Percentiles rank a stretch among this genome's conserved stretches.
These are phyloP conservation scores for Comarum palustre DNA, from an alignment of 306 rosid species.

Conservation along the genomic window DNA sequence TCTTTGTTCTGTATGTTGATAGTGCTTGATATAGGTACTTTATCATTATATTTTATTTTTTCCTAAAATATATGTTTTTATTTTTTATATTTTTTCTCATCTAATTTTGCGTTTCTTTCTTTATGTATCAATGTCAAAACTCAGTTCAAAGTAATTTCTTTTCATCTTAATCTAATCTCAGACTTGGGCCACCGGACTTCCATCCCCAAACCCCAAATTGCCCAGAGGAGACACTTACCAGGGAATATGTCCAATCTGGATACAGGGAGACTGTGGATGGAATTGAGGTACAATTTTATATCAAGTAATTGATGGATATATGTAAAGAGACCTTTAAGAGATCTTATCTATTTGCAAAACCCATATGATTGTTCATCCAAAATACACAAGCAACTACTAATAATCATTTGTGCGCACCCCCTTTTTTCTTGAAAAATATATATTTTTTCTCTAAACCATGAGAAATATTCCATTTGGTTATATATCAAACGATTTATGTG, in stretches of 20 bases:
- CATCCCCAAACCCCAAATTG: slow-evolving; percentile 79
- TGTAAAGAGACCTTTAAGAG: neutral
- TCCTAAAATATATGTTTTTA: neutral
- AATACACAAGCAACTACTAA: neutral
- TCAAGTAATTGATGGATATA: neutral
- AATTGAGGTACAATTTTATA: slow-evolving; percentile 57
- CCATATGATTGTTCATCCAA: neutral
- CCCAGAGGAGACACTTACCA: slow-evolving; percentile 85
- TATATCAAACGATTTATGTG: neutral
- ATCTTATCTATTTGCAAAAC: neutral
- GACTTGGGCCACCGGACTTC: slow-evolving; percentile 93
- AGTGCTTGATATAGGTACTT: neutral
- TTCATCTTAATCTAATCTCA: slow-evolving; percentile 36
- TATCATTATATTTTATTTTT: neutral
- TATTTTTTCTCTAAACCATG: neutral
- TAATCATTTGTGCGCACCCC: neutral
- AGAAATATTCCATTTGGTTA: neutral
- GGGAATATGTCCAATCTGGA: slow-evolving; percentile 74
- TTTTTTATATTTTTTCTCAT: neutral
- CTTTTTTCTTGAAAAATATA: neutral
- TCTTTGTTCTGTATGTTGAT: neutral
- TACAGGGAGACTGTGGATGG: slow-evolving; percentile 89
- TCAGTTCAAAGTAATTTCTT: slow-evolving; percentile 17
- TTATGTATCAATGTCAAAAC: neutral
- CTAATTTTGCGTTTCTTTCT: neutral